Evolutionary conservation across 257 asterid species (phyloP).

Genomic region (Solanum chilense): DNA sequence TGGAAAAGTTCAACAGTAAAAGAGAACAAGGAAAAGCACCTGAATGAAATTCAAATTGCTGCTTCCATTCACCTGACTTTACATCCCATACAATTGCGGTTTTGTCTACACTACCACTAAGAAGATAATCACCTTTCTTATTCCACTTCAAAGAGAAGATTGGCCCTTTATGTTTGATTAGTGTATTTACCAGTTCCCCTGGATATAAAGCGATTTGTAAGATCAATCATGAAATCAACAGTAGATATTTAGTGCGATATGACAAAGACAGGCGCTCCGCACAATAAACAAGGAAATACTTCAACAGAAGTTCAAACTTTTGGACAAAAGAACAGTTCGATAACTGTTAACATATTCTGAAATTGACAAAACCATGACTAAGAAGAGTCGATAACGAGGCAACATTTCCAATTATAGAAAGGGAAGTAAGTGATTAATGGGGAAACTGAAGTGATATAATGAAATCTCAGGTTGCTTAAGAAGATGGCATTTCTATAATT

Average conservation of each 20-base stretch:
- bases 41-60: slow-evolving; percentile 87
- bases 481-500: neutral
- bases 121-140: slow-evolving; percentile 91
- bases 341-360: neutral
- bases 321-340: neutral
- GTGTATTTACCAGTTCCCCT: slow-evolving; percentile 81
- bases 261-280: neutral
- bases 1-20: neutral
- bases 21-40: slow-evolving; percentile 31
- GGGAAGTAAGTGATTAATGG: neutral
- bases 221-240: neutral
- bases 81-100: slow-evolving; percentile 98
- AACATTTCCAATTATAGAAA: neutral
- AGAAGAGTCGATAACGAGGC: neutral
- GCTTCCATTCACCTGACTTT: slow-evolving; percentile 90
- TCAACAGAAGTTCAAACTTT: neutral
- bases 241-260: neutral
- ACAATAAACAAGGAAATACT: neutral
- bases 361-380: neutral
- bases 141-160: slow-evolving; percentile 97
- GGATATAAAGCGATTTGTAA: slow-evolving; percentile 15
- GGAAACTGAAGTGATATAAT: neutral
- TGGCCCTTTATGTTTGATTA: slow-evolving; percentile 92
- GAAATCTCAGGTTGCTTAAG: neutral
- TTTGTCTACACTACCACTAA: slow-evolving; percentile 94